These are phyloP conservation scores for Oemleria cerasiformis DNA, from an alignment of 306 rosid genomes.

Conservation along the genomic window DNA sequence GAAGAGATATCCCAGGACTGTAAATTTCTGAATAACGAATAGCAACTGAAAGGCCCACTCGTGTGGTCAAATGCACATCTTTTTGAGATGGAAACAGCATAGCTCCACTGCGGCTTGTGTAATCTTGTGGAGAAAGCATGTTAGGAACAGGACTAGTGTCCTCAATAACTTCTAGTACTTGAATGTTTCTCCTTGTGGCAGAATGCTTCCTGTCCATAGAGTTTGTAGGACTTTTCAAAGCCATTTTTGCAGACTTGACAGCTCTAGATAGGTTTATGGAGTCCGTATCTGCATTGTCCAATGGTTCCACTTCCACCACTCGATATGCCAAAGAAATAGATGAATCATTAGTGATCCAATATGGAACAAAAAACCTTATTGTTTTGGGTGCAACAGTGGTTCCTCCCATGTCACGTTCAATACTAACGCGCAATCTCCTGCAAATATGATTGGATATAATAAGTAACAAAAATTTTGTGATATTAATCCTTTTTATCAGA, in stretches of 20 bases:
- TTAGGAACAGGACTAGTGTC: constrained; percentile 79
- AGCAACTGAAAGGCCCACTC: constrained; percentile 90
- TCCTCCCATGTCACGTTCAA: constrained; percentile 94
- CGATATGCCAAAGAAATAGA: constrained; percentile 76
- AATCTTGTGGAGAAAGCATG: constrained; percentile 96
- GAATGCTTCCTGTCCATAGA: constrained; percentile 72
- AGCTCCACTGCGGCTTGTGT: constrained; percentile 60
- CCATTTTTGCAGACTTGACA: constrained; percentile 68
- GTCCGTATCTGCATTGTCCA: constrained; percentile 64
- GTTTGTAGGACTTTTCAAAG: constrained; percentile 67
- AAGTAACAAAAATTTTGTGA: too few species aligned
- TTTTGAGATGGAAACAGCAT: constrained; percentile 69
- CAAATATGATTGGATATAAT: constrained; percentile 24
- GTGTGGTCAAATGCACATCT: constrained; percentile 64
- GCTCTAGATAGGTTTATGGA: constrained; percentile 58
- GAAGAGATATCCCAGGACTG: constrained; percentile 83
- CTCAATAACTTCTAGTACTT: constrained; percentile 85
- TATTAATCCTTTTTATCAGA: too few species aligned
- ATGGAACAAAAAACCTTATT: constrained; percentile 81
- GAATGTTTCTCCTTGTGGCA: constrained; percentile 53
- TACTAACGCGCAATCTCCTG: constrained; percentile 92
- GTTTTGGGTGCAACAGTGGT: constrained; percentile 83
- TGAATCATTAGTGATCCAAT: constrained; percentile 88
- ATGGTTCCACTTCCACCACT: constrained; percentile 86
- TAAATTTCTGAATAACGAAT: constrained; percentile 57